A percentile compares a stretch with the other conserved stretches of the same genome.
These are phyloP conservation scores for Corymbia calophylla DNA, from an alignment of 441 rosid species.

Conservation along the genomic window DNA sequence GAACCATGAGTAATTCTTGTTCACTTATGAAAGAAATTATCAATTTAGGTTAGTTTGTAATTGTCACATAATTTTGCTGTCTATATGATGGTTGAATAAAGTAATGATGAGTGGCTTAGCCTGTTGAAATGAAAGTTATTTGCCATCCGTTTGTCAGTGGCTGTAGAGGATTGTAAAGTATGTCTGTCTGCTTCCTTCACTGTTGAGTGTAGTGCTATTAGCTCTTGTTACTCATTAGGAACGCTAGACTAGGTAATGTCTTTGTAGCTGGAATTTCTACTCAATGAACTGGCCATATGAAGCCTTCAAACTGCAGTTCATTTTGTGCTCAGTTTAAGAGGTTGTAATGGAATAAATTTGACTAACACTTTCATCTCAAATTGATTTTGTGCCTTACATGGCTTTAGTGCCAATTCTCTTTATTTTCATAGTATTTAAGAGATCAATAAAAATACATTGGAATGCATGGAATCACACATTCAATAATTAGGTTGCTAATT, in stretches of 20 bases:
- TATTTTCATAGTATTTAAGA: not conserved
- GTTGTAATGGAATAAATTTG: not conserved
- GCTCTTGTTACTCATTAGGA: not conserved
- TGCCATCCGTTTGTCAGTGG: not conserved
- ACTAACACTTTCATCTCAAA: not conserved
- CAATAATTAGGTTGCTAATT: not conserved
- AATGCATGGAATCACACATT: not conserved
- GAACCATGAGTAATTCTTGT: not conserved
- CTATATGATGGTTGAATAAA: not conserved
- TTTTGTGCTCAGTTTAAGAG: not conserved
- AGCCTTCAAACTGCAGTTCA: not conserved
- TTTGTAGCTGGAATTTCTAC: not conserved
- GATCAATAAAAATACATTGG: not conserved
- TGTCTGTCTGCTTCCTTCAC: not conserved
- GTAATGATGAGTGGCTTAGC: not conserved
- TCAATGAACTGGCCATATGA: not conserved
- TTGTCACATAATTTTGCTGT: not conserved
- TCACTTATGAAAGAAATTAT: not conserved
- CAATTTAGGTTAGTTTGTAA: not conserved
- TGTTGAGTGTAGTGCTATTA: not conserved
- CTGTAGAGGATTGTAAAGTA: not conserved
- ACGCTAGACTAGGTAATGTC: not conserved
- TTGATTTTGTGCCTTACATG: not conserved
- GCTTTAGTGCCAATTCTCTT: not conserved
- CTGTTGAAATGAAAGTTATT: not conserved